Percentiles rank a stretch among this genome's conserved stretches.
These are phyloP conservation scores for Jaltomata sinuosa DNA, from an alignment of 257 asterid genomes.

Conservation along the genomic window DNA sequence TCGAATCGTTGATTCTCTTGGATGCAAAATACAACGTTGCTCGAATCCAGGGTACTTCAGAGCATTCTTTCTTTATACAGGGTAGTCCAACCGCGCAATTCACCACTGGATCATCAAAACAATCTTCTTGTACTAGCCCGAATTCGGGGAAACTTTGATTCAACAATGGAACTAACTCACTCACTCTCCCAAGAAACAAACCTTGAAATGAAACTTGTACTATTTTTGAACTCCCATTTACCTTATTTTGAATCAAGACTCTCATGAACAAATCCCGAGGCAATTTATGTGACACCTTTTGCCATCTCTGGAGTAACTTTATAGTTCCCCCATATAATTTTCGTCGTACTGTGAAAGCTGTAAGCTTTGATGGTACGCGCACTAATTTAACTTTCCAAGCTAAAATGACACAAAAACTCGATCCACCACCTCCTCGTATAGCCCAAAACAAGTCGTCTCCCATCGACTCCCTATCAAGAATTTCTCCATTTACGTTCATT, in stretches of 20 bases:
- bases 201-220: conserved; percentile 10
- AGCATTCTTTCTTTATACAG: not conserved
- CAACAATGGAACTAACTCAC: conserved; percentile 5
- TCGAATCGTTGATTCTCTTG: not conserved
- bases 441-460: conserved; percentile 27
- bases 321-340: not conserved
- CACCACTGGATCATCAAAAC: not conserved
- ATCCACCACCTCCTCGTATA: conserved; percentile 24
- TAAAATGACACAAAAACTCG: conserved; percentile 13
- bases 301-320: conserved; percentile 11
- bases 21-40: conserved; percentile 10
- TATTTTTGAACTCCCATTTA: not conserved
- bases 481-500: conserved; percentile 2
- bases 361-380: conserved; percentile 4
- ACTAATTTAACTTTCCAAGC: conserved; percentile 22
- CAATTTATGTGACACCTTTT: conserved; percentile 2
- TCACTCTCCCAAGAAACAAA: conserved; percentile 7
- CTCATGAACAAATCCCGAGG: conserved; percentile 12
- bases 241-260: conserved; percentile 10
- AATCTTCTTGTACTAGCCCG: not conserved
- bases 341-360: conserved; percentile 11
- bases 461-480: conserved; percentile 10
- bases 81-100: not conserved
- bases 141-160: conserved; percentile 14
- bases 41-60: conserved; percentile 12